Percentiles rank a stretch among this genome's conserved stretches.
Evolutionary conservation across 2,329 filamentous ascomycete species (phyloP).

Genomic region (Penicillium aurantiogriseum): DNA sequence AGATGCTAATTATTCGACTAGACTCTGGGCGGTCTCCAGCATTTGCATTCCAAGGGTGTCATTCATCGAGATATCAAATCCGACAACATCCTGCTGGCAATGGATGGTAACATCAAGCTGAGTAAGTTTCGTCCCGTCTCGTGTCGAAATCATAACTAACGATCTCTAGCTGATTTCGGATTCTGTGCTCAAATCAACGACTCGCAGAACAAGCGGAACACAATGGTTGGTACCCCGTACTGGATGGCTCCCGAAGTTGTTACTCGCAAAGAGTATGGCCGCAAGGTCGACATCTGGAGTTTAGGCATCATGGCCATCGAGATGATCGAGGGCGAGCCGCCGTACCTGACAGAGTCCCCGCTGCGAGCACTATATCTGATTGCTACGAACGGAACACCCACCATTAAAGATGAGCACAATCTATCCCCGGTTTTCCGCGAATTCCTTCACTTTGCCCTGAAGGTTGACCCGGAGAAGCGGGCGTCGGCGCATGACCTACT

Average conservation of each 20-base stretch:
- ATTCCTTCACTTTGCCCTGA: constrained; percentile 88
- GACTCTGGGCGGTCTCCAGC: constrained; percentile 86
- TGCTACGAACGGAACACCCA: constrained; percentile 91
- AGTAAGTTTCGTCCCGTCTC: constrained; percentile 58
- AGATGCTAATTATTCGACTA: constrained; percentile 31
- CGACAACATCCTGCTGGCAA: constrained; percentile 90
- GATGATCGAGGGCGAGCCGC: constrained; percentile 98
- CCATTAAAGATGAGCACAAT: constrained; percentile 88
- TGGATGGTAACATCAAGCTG: constrained; percentile 95
- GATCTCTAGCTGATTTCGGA: constrained; percentile 78
- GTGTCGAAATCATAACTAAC: constrained; percentile 22
- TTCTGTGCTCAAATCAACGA: constrained; percentile 99
- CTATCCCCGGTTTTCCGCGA: constrained; percentile 81
- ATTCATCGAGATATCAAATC: constrained; percentile 99
- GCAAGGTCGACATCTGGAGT: constrained; percentile 98
- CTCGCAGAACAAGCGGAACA: constrained; percentile 92
- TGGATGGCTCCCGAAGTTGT: constrained; percentile 99
- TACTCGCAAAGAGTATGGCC: constrained; percentile 93
- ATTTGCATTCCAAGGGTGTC: constrained; percentile 94
- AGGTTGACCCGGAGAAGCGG: constrained; percentile 95
- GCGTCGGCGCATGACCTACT: constrained; percentile 92
- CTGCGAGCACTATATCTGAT: constrained; percentile 92
- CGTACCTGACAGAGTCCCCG: constrained; percentile 92
- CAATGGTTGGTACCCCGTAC: constrained; percentile 98
- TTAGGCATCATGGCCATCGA: constrained; percentile 99